Base-by-base conservation (phyloP, 2,329 filamentous ascomycete genomes). In the Colletotrichum sojae region DNA sequence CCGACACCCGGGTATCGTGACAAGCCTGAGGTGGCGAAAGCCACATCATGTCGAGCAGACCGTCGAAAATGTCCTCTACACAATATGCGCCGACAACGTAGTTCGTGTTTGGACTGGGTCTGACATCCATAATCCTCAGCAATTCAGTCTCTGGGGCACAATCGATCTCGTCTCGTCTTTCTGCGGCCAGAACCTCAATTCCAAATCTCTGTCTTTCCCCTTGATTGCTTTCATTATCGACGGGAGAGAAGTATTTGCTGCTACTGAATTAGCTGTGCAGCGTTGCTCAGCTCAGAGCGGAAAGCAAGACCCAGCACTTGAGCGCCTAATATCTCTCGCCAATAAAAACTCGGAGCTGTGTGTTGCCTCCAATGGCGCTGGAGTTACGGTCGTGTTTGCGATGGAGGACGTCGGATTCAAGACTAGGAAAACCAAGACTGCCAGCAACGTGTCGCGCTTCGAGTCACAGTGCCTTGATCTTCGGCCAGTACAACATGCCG, bases 301-400 rank as follows among this genome's bases (percentile, higher is more conserved):
- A 40, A 48, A 69, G 16, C 59, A 75, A 27, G 90, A 92, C 69
- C 88, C 93, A 71, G 92, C 93, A 6, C 83, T 98, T 58, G 91
- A 96, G 73, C 94, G 97, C 76, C 83, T 98, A 5, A 92, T 97
- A 51, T 92, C 94, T 73, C 88, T 98, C 73, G 94, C 94, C 10
- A 96, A 95, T 71, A 91, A 91, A 60, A 92, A 88, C 64, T 94
- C 95, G 0, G 96, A 99, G 77, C 89, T 99, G 3, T 96, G 94
- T 73, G 86, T 98, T 25, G 90, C 95, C 9, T 84, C 97, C 55
- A 94, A 98, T 79, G 90, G 91, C n/a, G 84, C 87, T 55, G 95
- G 95, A 1, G 90, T 91, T 72, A 94, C 98, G 92, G 94, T 93
- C 48, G 94, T 94, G 0, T 98, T 95, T 93, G 95, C 94, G 0